Conservation (phyloP, 257 asterid genomes). For the Handroanthus guayacan region DNA sequence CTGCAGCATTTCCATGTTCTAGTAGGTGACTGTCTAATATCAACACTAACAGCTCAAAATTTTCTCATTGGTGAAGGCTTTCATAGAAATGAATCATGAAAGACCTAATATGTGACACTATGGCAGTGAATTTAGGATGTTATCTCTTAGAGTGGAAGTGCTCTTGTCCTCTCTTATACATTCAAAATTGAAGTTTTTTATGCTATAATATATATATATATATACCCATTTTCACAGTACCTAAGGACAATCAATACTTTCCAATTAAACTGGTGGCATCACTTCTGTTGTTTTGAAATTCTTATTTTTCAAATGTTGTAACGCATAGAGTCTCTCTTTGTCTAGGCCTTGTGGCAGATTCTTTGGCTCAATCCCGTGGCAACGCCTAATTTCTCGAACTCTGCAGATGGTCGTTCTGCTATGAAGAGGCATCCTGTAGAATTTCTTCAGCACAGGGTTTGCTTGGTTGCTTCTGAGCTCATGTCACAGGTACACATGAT, state of each 20-base stretch:
- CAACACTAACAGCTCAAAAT: background rate
- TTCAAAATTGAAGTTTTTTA: conserved; percentile 4
- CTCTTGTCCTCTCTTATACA: conserved; percentile 8
- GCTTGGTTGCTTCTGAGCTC: conserved; percentile 90
- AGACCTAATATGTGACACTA: conserved; percentile 11
- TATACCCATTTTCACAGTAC: background rate
- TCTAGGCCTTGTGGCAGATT: conserved; percentile 94
- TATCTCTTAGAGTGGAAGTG: conserved; percentile 6
- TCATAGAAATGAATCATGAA: background rate
- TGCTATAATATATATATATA: background rate
- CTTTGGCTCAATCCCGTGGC: conserved; percentile 83
- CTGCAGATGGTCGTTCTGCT: conserved; percentile 50
- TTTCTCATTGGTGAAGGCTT: background rate
- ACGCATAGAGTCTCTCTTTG: conserved; percentile 36
- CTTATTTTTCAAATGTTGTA: conserved; percentile 22
- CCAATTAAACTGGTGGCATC: background rate
- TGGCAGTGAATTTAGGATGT: conserved; percentile 15
- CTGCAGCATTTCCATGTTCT: conserved; percentile 12
- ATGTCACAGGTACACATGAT: conserved; percentile 79
- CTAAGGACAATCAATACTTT: background rate
- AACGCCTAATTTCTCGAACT: conserved; percentile 62
- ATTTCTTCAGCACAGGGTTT: conserved; percentile 88
- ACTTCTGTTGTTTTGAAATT: conserved; percentile 30
- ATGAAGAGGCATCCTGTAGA: conserved; percentile 79
- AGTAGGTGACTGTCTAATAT: background rate